These are phyloP conservation scores for Medicago ruthenica DNA, from an alignment of 306 rosid species.

Conservation along the genomic window DNA sequence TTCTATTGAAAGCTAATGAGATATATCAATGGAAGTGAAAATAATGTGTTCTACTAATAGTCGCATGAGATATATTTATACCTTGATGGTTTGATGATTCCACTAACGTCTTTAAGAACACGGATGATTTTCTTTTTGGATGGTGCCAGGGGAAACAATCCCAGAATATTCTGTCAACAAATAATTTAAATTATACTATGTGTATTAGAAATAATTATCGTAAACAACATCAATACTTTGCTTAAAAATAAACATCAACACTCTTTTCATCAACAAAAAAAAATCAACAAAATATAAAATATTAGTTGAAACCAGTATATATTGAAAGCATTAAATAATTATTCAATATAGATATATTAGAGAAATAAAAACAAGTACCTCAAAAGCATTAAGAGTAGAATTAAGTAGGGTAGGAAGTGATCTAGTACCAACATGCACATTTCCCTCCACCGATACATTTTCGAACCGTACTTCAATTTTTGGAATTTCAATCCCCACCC, in stretches of 20 bases:
- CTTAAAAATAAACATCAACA: no score
- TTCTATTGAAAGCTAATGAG: no score
- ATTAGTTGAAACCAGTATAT: no score
- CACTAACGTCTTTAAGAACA: slow-evolving; percentile 73
- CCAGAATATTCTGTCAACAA: slow-evolving; percentile 50
- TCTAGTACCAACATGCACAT: slow-evolving; percentile 73
- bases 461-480: slow-evolving; percentile 69
- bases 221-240: not conserved
- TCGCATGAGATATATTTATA: not conserved
- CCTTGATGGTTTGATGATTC: slow-evolving; percentile 81
- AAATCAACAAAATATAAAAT: not conserved
- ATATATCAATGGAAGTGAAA: not conserved
- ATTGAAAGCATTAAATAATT: not conserved
- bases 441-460: slow-evolving; percentile 71
- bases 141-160: slow-evolving; percentile 61
- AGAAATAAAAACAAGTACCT: slow-evolving; percentile 54
- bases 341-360: no score
- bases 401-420: slow-evolving; percentile 81
- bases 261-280: not conserved
- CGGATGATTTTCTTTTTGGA: slow-evolving; percentile 64
- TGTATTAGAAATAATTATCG: no score
- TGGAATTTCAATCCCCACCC: slow-evolving; percentile 82
- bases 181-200: not conserved
- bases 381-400: slow-evolving; percentile 55
- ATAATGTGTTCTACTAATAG: no score